phyloP scores from a whole-genome alignment of 345 rosid genomes.

The Camelina hispida region DNA sequence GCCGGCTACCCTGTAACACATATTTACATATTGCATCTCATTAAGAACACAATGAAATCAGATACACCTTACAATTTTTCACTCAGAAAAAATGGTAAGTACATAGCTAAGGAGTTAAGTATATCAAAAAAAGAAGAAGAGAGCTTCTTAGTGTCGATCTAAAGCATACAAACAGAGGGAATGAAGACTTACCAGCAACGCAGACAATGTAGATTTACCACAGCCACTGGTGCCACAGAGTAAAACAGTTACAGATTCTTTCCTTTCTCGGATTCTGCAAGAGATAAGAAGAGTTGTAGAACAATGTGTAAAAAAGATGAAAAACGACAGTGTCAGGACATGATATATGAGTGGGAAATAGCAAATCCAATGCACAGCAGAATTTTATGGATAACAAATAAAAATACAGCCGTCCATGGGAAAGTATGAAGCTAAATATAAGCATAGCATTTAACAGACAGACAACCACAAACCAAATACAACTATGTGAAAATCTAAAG shows the following conservation, averaged over 20 bases:
- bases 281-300: conserved; percentile 16
- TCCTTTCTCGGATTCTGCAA: conserved; percentile 96
- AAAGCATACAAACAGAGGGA: conserved; percentile 33
- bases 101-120: too few species aligned
- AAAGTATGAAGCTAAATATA: neutral
- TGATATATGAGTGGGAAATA: conserved; percentile 21
- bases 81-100: neutral
- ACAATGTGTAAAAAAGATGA: neutral
- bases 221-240: conserved; percentile 99
- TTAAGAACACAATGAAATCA: neutral
- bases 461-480: too few species aligned
- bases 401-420: neutral
- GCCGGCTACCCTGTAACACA: conserved; percentile 62
- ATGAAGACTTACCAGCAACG: conserved; percentile 72
- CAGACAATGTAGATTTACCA: conserved; percentile 99
- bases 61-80: neutral
- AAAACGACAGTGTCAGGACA: neutral
- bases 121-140: conserved; percentile 45
- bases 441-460: too few species aligned
- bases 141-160: conserved; percentile 46
- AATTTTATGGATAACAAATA: neutral
- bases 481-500: too few species aligned
- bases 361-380: neutral
- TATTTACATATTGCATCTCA: neutral
- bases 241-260: conserved; percentile 94